Percentiles rank a stretch among this genome's conserved stretches.
Conservation (phyloP, 2,329 filamentous ascomycete genomes). For the Fusarium nisikadoi region DNA sequence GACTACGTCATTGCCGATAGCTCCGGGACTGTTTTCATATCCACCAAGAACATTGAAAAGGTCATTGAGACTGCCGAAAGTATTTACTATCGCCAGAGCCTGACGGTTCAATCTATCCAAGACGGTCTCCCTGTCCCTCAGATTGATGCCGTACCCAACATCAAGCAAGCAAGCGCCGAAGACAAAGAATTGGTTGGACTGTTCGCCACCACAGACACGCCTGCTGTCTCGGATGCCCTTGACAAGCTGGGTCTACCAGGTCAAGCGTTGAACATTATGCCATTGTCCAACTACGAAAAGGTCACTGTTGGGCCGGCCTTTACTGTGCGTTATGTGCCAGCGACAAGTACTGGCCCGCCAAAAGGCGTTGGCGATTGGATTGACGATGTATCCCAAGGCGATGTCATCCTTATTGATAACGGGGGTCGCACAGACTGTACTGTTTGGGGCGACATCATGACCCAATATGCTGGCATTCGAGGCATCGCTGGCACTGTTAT, state of each 20-base stretch:
- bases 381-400: slow-evolving; percentile 14
- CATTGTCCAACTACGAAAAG: not conserved
- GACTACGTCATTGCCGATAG: too few relatives aligned
- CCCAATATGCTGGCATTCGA: slow-evolving; percentile 47
- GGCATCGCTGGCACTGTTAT: not conserved
- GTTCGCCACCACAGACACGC: not conserved
- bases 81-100: not conserved
- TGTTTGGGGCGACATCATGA: slow-evolving; percentile 52
- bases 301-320: slow-evolving; percentile 2
- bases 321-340: slow-evolving; percentile 3
- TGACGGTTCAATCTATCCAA: not conserved
- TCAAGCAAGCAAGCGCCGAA: not conserved
- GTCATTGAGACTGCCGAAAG: too few relatives aligned
- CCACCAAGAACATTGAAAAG: too few relatives aligned
- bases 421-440: slow-evolving; percentile 50
- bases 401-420: slow-evolving; percentile 50
- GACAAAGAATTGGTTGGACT: slow-evolving; percentile 1
- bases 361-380: not conserved
- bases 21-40: too few relatives aligned
- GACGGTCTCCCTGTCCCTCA: not conserved
- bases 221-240: slow-evolving; percentile 4
- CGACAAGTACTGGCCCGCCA: not conserved
- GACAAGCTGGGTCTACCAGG: slow-evolving; percentile 4
- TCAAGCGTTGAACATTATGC: slow-evolving; percentile 2
- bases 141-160: not conserved